phyloP scores from a whole-genome alignment of 768 basidiomycete genomes.

The Collybia nuda region DNA sequence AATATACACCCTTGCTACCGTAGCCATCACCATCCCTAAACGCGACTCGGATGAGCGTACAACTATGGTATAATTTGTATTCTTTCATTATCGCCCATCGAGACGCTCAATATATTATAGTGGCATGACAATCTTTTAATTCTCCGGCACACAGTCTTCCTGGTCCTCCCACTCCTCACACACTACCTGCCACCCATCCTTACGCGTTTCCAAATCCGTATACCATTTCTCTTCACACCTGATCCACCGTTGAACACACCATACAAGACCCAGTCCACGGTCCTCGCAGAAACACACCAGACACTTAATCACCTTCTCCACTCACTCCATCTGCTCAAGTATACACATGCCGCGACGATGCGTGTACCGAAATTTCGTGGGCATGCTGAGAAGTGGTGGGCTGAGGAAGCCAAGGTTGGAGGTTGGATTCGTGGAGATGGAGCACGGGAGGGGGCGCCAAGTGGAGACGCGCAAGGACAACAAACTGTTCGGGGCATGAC shows the following conservation, averaged over 20 bases:
- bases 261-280: conserved; percentile 17
- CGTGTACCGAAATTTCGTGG: conserved; percentile 48
- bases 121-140: conserved; percentile 64
- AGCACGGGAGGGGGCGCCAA: conserved; percentile 6
- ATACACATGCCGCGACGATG: conserved; percentile 56
- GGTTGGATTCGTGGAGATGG: conserved; percentile 46
- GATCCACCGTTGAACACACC: conserved; percentile 26
- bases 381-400: conserved; percentile 58
- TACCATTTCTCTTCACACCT: conserved; percentile 23
- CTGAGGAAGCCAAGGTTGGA: conserved; percentile 51
- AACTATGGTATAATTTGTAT: conserved; percentile 34
- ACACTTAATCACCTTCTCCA: conserved; percentile 40
- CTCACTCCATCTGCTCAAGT: conserved; percentile 54
- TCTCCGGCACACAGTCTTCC: conserved; percentile 56
- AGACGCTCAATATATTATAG: conserved; percentile 27
- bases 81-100: not conserved
- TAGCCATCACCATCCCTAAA: conserved; percentile 43
- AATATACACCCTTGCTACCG: conserved; percentile 50
- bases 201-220: conserved; percentile 16
- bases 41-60: conserved; percentile 10
- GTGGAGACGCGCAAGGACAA: conserved; percentile 30
- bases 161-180: conserved; percentile 52
- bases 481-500: conserved; percentile 43
- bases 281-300: conserved; percentile 24
- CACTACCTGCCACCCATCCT: conserved; percentile 36